A percentile compares a stretch with the other conserved stretches of the same genome.
These are phyloP conservation scores for Chalciporus sp. DNA, from an alignment of 1,284 basidiomycete species.

Conservation along the genomic window DNA sequence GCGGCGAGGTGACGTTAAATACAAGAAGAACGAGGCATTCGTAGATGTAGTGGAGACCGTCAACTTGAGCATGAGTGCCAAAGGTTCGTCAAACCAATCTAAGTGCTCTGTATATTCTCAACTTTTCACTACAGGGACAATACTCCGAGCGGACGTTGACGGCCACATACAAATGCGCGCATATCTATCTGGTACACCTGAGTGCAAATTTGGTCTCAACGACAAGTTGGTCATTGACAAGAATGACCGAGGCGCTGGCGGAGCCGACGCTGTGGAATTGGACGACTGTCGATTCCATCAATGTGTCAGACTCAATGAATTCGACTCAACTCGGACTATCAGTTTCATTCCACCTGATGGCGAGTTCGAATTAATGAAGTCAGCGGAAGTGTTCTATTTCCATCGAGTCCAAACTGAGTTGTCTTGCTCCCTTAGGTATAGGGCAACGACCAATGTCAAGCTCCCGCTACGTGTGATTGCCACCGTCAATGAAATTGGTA, in stretches of 20 bases:
- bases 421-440: slow-evolving; percentile 64
- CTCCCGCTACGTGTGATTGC: slow-evolving; percentile 90
- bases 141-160: slow-evolving; percentile 96
- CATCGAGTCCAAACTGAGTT: slow-evolving; percentile 5
- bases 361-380: slow-evolving; percentile 98
- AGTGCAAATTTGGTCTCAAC: slow-evolving; percentile 98
- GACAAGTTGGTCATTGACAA: slow-evolving; percentile 98
- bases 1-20: slow-evolving; percentile 93
- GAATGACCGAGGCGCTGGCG: slow-evolving; percentile 59
- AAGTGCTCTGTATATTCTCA: neutral
- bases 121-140: slow-evolving; percentile 59
- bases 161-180: slow-evolving; percentile 98
- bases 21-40: slow-evolving; percentile 98
- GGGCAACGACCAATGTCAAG: slow-evolving; percentile 94
- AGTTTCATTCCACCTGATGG: slow-evolving; percentile 98
- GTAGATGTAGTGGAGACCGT: slow-evolving; percentile 98
- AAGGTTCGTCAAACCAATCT: slow-evolving; percentile 55
- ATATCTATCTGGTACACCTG: slow-evolving; percentile 93
- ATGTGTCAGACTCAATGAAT: slow-evolving; percentile 93
- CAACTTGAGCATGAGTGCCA: slow-evolving; percentile 95
- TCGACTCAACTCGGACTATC: slow-evolving; percentile 91
- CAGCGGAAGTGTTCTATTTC: slow-evolving; percentile 13
- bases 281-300: slow-evolving; percentile 99
- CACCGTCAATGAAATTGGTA: slow-evolving; percentile 91
- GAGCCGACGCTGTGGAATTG: slow-evolving; percentile 85